Conservation (phyloP, 768 basidiomycete species). For the Boletus reticulatus region DNA sequence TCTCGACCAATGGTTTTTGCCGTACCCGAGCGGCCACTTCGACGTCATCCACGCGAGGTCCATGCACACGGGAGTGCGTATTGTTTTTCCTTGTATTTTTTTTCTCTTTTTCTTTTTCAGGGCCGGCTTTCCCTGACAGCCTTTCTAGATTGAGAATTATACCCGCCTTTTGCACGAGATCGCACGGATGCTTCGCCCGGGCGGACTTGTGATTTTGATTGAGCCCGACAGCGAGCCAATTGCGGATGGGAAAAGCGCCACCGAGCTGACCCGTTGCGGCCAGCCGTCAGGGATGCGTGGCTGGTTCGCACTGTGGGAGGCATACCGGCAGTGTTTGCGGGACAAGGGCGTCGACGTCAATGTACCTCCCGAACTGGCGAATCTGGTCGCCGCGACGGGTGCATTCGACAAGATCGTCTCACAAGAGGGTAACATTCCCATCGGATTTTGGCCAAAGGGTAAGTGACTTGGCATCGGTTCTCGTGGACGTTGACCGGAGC, state of each 20-base stretch:
- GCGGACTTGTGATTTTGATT: conserved; percentile 65
- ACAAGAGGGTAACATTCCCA: conserved; percentile 59
- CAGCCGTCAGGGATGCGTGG: conserved; percentile 44
- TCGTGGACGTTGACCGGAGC: conserved; percentile 9
- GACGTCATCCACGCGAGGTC: conserved; percentile 71
- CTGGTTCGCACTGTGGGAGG: conserved; percentile 65
- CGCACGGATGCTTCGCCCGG: conserved; percentile 64
- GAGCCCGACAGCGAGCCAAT: conserved; percentile 58
- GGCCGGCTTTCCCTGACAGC: conserved; percentile 3
- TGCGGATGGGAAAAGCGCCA: conserved; percentile 42
- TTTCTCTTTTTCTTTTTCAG: not conserved
- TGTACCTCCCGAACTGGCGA: conserved; percentile 54
- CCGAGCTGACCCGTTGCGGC: conserved; percentile 31
- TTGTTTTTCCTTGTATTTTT: not conserved
- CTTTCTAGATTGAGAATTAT: conserved; percentile 57
- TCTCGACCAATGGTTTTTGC: conserved; percentile 56
- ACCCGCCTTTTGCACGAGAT: conserved; percentile 59
- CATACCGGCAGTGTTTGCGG: conserved; percentile 53
- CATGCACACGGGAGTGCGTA: conserved; percentile 55
- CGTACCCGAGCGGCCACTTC: conserved; percentile 62
- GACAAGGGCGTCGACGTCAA: conserved; percentile 53
- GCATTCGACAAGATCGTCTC: conserved; percentile 56
- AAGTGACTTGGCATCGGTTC: conserved; percentile 9
- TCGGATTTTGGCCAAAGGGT: conserved; percentile 72
- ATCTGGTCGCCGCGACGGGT: conserved; percentile 45